phyloP scores from a whole-genome alignment of 768 basidiomycete genomes.

The Collybiopsis confluens region DNA sequence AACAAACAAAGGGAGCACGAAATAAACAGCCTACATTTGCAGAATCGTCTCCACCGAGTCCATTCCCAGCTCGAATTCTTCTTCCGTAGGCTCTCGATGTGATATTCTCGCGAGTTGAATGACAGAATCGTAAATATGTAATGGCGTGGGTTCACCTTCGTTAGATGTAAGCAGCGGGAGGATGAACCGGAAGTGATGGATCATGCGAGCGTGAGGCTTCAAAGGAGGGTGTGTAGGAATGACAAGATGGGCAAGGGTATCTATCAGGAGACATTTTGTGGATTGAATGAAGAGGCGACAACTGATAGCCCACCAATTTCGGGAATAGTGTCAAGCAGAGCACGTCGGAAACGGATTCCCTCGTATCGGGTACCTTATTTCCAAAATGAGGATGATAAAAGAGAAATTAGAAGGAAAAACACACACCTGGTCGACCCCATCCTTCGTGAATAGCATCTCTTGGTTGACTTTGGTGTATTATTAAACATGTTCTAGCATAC shows the following conservation, averaged over 20 bases:
- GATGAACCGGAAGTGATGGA: conserved; percentile 78
- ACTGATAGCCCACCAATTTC: conserved; percentile 51
- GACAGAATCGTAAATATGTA: conserved; percentile 76
- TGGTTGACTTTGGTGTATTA: conserved; percentile 69
- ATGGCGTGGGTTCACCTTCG: conserved; percentile 58
- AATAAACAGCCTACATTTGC: conserved; percentile 57
- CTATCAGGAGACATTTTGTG: conserved; percentile 28
- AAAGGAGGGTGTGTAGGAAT: conserved; percentile 69
- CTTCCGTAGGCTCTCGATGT: conserved; percentile 55
- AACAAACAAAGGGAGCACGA: background rate
- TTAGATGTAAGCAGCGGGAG: conserved; percentile 56
- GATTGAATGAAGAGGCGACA: background rate
- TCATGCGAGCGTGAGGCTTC: conserved; percentile 72
- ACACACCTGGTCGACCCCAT: conserved; percentile 69
- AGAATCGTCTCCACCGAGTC: conserved; percentile 58
- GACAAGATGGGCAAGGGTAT: conserved; percentile 63
- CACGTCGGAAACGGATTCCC: conserved; percentile 60
- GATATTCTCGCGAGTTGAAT: conserved; percentile 69
- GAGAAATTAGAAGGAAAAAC: background rate
- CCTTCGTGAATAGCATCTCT: conserved; percentile 63
- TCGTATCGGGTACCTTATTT: conserved; percentile 51
- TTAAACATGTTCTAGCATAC: conserved; percentile 68
- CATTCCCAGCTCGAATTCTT: conserved; percentile 63
- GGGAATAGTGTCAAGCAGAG: conserved; percentile 67
- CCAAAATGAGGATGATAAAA: background rate